These are phyloP conservation scores for Colletotrichum graminicola DNA, from an alignment of 2,329 filamentous ascomycete species.

Conservation along the genomic window DNA sequence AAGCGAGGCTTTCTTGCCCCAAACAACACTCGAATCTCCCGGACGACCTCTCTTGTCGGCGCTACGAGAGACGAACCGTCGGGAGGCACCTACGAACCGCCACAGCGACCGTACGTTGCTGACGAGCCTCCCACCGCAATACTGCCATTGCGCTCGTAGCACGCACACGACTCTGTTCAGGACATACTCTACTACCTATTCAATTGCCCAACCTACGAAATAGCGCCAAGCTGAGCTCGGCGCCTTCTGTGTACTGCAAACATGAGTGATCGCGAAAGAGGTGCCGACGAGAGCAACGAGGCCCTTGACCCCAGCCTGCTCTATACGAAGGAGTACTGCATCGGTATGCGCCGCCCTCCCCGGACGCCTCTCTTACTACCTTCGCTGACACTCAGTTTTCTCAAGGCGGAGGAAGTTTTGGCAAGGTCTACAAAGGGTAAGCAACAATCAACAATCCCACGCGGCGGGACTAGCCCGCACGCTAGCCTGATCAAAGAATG, in stretches of 20 bases:
- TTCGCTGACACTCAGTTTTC: conserved; percentile 35
- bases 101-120: not conserved
- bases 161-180: not conserved
- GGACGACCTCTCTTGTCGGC: not conserved
- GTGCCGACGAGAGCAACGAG: conserved; percentile 62
- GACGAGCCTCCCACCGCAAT: not conserved
- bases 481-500: not conserved
- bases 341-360: conserved; percentile 67
- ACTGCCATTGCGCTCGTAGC: not conserved
- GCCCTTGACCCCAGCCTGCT: conserved; percentile 87
- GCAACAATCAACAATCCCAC: not conserved
- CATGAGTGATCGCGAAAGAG: conserved; percentile 64
- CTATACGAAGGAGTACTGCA: conserved; percentile 93
- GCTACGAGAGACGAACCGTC: conserved; percentile 9
- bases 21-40: conserved; percentile 1
- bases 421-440: conserved; percentile 98
- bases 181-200: not conserved
- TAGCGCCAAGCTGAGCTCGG: not conserved
- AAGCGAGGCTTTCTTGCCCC: not conserved
- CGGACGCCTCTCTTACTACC: conserved; percentile 4
- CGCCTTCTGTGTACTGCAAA: conserved; percentile 38
- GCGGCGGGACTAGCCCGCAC: not conserved
- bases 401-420: conserved; percentile 93
- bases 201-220: not conserved
- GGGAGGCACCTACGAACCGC: not conserved